A percentile compares a stretch with the other conserved stretches of the same genome.
These are phyloP conservation scores for Steccherinum ochraceum DNA, from an alignment of 768 basidiomycete species.

Conservation along the genomic window DNA sequence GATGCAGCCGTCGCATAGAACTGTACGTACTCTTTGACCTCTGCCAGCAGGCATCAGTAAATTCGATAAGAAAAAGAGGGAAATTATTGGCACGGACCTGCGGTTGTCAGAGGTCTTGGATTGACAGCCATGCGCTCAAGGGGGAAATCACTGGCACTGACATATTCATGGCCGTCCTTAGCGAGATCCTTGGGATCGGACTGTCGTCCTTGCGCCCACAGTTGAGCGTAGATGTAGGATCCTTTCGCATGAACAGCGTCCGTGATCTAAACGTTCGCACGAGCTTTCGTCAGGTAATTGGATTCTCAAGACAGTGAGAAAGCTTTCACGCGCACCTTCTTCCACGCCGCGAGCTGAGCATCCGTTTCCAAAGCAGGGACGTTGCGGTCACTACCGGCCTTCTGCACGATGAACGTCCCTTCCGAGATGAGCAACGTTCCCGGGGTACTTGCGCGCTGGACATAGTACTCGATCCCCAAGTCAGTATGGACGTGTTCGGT, in stretches of 20 bases:
- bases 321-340: constrained; percentile 26
- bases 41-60: constrained; percentile 1
- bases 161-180: constrained; percentile 30
- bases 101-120: constrained; percentile 20
- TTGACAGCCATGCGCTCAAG: constrained; percentile 6
- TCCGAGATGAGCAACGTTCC: constrained; percentile 56
- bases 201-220: constrained; percentile 50
- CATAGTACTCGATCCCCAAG: constrained; percentile 38
- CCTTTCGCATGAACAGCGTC: constrained; percentile 50
- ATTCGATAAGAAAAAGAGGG: neutral
- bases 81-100: neutral
- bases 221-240: constrained; percentile 47
- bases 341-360: constrained; percentile 51
- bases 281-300: neutral
- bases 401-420: constrained; percentile 43
- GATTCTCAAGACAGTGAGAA: neutral
- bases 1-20: constrained; percentile 17
- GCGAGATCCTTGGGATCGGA: constrained; percentile 28
- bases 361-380: constrained; percentile 62
- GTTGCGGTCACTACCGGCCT: constrained; percentile 42
- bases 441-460: constrained; percentile 37
- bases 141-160: constrained; percentile 27
- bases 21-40: constrained; percentile 32
- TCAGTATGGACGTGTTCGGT: constrained; percentile 28
- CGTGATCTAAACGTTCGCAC: constrained; percentile 34